phyloP scores from a whole-genome alignment of 2,329 filamentous ascomycete species.

The Nemania sp. region DNA sequence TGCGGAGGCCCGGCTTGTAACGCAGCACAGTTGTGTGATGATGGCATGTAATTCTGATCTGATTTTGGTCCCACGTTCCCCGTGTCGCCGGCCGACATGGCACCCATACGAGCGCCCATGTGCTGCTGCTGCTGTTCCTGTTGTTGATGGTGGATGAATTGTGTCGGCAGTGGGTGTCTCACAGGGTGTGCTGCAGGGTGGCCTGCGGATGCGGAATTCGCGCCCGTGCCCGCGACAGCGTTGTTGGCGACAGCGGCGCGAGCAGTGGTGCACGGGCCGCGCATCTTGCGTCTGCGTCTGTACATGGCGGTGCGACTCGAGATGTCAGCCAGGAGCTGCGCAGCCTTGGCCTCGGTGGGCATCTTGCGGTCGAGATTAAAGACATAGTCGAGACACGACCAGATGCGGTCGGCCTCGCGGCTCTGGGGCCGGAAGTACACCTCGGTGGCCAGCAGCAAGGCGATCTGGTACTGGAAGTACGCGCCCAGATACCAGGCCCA shows the following conservation, averaged over 20 bases:
- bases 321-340: conserved; percentile 64
- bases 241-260: conserved; percentile 43
- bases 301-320: conserved; percentile 63
- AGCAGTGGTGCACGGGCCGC: conserved; percentile 52
- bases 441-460: conserved; percentile 69
- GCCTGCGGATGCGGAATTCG: conserved; percentile 20
- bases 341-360: conserved; percentile 59
- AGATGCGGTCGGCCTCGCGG: conserved; percentile 66
- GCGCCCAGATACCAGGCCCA: conserved; percentile 76
- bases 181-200: conserved; percentile 15
- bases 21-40: neutral
- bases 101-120: neutral
- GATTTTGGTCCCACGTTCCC: conserved; percentile 1
- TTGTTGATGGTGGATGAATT: conserved; percentile 12
- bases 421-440: conserved; percentile 62
- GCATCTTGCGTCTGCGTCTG: conserved; percentile 57
- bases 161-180: conserved; percentile 14
- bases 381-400: conserved; percentile 72
- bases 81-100: neutral
- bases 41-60: conserved; percentile 15
- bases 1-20: conserved; percentile 13
- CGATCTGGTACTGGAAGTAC: conserved; percentile 72
- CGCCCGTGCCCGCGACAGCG: conserved; percentile 40
- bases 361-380: conserved; percentile 62
- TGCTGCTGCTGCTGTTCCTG: conserved; percentile 1